Conservation (phyloP, 177 flowering plant genomes). For the Vitis hybrid region DNA sequence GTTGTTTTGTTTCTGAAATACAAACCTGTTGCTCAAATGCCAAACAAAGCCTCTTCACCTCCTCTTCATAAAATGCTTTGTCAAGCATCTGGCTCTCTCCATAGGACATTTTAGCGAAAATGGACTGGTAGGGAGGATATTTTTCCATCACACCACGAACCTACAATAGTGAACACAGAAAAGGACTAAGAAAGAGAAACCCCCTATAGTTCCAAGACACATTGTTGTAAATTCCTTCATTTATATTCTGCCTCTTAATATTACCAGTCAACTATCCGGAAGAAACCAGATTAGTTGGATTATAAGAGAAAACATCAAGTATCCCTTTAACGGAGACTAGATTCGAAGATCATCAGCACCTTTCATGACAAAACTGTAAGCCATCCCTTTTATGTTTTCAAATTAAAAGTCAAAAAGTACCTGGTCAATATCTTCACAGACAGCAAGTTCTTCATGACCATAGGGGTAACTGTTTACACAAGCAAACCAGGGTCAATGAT, state of each 20-base stretch:
- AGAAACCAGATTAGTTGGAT: not conserved
- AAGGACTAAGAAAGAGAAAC: not conserved
- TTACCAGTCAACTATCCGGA: slow-evolving; percentile 3
- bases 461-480: slow-evolving; percentile 72
- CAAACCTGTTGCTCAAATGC: slow-evolving; percentile 97
- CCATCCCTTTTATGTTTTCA: no score
- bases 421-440: slow-evolving; percentile 98
- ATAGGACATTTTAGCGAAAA: slow-evolving; percentile 84
- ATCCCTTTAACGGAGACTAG: no score
- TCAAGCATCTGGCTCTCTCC: slow-evolving; percentile 99
- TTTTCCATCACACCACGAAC: slow-evolving; percentile 96
- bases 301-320: no score
- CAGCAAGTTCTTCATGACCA: slow-evolving; percentile 99
- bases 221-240: no score
- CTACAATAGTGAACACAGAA: slow-evolving; percentile 29
- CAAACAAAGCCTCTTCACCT: slow-evolving; percentile 94
- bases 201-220: not conserved
- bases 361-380: no score
- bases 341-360: no score
- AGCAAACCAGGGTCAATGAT: slow-evolving; percentile 3
- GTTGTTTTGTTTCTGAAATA: not conserved
- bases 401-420: slow-evolving; percentile 30
- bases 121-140: slow-evolving; percentile 96
- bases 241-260: no score
- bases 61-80: slow-evolving; percentile 99